Conservation (phyloP, 2,329 filamentous ascomycete genomes). For the Ophiostoma sp. region DNA sequence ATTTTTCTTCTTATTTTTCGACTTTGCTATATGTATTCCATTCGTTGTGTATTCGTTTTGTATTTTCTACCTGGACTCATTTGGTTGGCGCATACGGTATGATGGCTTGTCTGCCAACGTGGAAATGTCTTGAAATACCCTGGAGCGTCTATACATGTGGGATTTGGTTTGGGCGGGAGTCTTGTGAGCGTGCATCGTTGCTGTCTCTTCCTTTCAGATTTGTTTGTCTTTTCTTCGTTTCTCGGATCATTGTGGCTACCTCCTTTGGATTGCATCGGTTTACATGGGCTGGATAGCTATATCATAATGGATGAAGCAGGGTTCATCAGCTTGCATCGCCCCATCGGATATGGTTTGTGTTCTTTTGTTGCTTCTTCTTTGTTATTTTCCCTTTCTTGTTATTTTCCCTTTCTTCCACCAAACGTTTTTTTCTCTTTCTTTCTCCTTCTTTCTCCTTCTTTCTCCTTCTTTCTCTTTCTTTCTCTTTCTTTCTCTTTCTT, state of each 20-base stretch:
- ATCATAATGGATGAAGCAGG: constrained; percentile 10
- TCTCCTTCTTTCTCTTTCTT: background rate
- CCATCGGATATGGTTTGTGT: background rate
- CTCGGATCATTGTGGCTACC: background rate
- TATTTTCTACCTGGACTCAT: constrained; percentile 1
- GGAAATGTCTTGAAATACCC: constrained; percentile 14
- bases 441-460: background rate
- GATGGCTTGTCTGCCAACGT: constrained; percentile 14
- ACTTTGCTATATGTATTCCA: background rate
- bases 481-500: background rate
- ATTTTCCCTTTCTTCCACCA: background rate
- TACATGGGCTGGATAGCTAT: constrained; percentile 7
- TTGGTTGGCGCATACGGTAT: constrained; percentile 14
- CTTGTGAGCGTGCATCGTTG: background rate
- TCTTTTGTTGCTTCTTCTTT: background rate
- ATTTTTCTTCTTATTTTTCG: background rate
- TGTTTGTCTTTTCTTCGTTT: background rate
- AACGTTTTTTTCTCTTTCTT: background rate
- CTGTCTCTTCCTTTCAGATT: background rate
- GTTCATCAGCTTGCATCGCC: background rate
- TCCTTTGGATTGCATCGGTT: constrained; percentile 3
- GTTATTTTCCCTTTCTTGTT: background rate
- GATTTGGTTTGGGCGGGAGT: constrained; percentile 11
- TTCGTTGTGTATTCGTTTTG: background rate
- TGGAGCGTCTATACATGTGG: constrained; percentile 7